phyloP scores from a whole-genome alignment of 208 protist genomes.

The Leishmania lainsoni region DNA sequence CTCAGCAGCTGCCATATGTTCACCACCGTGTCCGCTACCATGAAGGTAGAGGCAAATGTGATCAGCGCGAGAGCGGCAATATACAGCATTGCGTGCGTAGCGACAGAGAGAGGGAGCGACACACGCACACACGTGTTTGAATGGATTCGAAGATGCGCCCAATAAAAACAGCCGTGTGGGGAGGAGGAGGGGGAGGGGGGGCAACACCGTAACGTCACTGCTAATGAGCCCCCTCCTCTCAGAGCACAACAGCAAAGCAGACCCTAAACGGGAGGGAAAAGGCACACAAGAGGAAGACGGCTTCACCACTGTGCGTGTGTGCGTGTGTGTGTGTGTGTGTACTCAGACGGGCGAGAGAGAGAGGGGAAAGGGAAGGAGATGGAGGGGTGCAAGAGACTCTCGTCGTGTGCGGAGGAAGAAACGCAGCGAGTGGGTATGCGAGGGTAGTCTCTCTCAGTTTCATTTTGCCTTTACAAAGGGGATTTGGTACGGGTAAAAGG shows the following conservation, averaged over 20 bases:
- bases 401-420: no score
- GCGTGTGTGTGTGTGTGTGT: no score
- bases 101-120: neutral
- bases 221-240: neutral
- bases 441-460: neutral
- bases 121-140: neutral
- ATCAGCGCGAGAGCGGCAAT: constrained; percentile 14
- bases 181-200: neutral
- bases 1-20: constrained; percentile 37
- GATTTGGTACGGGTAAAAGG: neutral
- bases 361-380: neutral
- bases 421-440: no score
- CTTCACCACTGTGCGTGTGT: no score
- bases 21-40: constrained; percentile 65
- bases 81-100: constrained; percentile 25
- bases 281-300: no score
- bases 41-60: constrained; percentile 76
- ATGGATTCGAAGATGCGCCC: neutral
- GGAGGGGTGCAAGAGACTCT: no score
- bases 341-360: neutral
- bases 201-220: neutral
- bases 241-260: neutral
- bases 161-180: no score
- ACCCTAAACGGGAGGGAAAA: neutral
- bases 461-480: neutral